Evolutionary conservation across 345 rosid genomes (phyloP).

Genomic region (Mercurialis annua): DNA sequence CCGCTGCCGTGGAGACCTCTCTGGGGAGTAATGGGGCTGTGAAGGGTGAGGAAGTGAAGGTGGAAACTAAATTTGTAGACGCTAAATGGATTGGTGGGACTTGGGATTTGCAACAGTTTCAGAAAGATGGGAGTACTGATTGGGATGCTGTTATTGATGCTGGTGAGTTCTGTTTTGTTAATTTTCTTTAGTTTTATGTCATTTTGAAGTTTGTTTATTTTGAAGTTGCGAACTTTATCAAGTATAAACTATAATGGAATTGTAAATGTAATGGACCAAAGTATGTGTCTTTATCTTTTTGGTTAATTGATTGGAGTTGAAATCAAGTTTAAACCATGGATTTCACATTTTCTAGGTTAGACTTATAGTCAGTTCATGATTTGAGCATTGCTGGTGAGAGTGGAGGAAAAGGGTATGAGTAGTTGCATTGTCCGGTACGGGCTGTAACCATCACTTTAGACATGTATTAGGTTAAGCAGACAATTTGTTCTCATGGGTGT

Average conservation of each 20-base stretch:
- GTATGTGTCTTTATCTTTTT: background rate
- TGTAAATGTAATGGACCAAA: background rate
- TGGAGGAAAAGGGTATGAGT: background rate
- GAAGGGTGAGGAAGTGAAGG: conserved; percentile 21
- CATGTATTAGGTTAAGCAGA: background rate
- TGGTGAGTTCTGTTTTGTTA: conserved; percentile 42
- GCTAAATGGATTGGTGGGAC: conserved; percentile 81
- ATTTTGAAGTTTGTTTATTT: background rate
- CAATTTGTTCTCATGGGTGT: background rate
- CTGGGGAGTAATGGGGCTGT: conserved; percentile 37
- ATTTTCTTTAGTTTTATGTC: background rate
- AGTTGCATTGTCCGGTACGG: background rate
- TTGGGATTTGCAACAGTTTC: conserved; percentile 82
- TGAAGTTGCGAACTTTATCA: background rate
- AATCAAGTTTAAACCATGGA: background rate
- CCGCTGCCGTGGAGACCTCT: conserved; percentile 17
- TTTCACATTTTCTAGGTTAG: background rate
- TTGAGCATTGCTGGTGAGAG: background rate
- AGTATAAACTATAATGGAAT: background rate
- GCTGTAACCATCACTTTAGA: background rate
- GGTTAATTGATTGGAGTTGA: background rate
- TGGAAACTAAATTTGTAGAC: conserved; percentile 49
- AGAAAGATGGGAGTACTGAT: conserved; percentile 55
- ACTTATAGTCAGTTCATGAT: background rate
- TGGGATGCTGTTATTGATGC: conserved; percentile 97